These are phyloP conservation scores for Mycena sp. DNA, from an alignment of 1,284 basidiomycete species.

Conservation along the genomic window DNA sequence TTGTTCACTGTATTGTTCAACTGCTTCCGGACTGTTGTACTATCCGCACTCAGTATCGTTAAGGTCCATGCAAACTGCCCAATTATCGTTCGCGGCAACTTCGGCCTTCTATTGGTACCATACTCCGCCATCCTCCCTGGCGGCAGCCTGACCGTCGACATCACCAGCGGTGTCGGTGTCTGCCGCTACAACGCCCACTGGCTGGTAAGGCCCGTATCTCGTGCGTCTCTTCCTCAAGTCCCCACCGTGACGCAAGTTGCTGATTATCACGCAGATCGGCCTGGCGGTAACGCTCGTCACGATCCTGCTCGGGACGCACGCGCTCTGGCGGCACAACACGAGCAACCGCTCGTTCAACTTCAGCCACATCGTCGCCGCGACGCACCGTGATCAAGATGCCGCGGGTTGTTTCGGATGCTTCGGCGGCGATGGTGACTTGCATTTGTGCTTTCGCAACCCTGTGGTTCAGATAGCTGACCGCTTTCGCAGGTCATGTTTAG, in stretches of 20 bases:
- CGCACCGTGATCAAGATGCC: not conserved
- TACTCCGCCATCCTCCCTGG: constrained; percentile 10
- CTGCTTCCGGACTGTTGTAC: constrained; percentile 5
- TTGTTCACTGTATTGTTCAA: constrained; percentile 5
- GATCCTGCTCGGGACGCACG: not conserved
- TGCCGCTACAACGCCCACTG: not conserved
- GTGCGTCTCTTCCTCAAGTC: not conserved
- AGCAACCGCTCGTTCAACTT: constrained; percentile 9
- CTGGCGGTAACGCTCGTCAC: not conserved
- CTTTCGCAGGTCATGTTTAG: too few relatives aligned
- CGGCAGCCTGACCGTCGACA: constrained; percentile 1
- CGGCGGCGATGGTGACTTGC: not conserved
- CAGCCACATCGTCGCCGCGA: constrained; percentile 8
- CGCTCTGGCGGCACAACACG: constrained; percentile 8
- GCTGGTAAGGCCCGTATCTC: constrained; percentile 3
- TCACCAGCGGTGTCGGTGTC: not conserved
- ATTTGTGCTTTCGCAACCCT: not conserved
- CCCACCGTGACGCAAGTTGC: too few relatives aligned
- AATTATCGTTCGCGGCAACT: not conserved
- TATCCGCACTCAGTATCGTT: constrained; percentile 4
- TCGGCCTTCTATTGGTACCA: not conserved
- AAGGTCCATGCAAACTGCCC: not conserved
- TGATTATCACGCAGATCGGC: not conserved
- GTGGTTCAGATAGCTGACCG: not conserved
- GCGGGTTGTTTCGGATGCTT: not conserved